Conservation (phyloP, 805 yeast species). For the Schwanniomyces pseudopolymorphus region DNA sequence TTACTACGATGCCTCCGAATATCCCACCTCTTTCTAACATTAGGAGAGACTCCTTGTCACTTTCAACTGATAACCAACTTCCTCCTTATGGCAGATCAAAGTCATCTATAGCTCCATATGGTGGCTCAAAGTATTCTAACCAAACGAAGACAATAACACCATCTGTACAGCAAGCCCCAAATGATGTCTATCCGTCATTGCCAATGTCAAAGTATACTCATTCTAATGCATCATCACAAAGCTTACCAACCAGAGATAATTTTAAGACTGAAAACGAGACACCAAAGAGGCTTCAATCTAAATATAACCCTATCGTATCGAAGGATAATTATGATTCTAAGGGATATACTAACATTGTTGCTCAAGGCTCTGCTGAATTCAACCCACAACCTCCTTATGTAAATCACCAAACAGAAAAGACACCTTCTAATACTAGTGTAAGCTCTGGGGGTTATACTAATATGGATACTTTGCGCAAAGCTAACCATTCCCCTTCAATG, state of each 20-base stretch:
- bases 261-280: background rate
- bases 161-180: background rate
- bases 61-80: background rate
- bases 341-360: background rate
- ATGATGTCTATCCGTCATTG: background rate
- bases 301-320: background rate
- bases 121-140: conserved; percentile 1
- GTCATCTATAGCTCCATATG: background rate
- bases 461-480: conserved; percentile 11
- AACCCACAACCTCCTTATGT: conserved; percentile 5
- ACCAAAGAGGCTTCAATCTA: background rate
- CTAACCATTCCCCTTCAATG: conserved; percentile 25
- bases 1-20: conserved; percentile 16
- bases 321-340: background rate
- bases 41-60: background rate
- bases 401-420: conserved; percentile 13
- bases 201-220: conserved; percentile 16
- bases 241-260: conserved; percentile 6
- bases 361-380: conserved; percentile 9
- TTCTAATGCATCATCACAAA: conserved; percentile 21
- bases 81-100: conserved; percentile 3
- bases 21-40: conserved; percentile 6
- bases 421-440: conserved; percentile 21
- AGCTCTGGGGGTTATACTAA: conserved; percentile 16
- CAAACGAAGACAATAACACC: background rate